Base-by-base conservation (phyloP, 495 filamentous ascomycete genomes). In the Xylaria flabelliformis region DNA sequence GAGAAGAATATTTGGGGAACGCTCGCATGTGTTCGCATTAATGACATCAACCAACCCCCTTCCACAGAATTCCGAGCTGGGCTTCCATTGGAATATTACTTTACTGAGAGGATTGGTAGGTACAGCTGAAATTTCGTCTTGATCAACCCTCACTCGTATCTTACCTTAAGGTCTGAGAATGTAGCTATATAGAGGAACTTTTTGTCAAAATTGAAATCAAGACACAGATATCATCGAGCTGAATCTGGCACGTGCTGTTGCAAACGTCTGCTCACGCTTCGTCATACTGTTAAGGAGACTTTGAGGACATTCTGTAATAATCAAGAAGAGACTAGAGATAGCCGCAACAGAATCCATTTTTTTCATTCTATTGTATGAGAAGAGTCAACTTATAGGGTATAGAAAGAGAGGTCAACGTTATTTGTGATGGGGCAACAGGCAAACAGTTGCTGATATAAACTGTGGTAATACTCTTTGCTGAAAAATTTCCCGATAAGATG, bases 11-110 rank as follows among this genome's bases (percentile, higher is more conserved):
- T 72, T 65, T 4, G 64, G 59, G 29, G 77, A 10, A 44, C 72
- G 64, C n/a, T 79, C 34, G 64, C 76, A 80, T 46, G 76, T 80
- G 9, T 71, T 72, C 29, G 71, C 75, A 62, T 80, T 76, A 56
- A 78, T 65, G 58, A 78, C 69, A 32, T 76, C 72, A 26, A 78
- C 61, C 39, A 76, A n/a, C n/a, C n/a, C n/a, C 79, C 34, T 77
- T 63, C 21, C 71, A 69, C 32, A 78, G 63, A 12, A 80, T 67
- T 53, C 78, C 75, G 29, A 36, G 32, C 5, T 19, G 24, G 59
- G 2, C 59, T 12, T 7, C 12, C 1, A 41, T 41, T 41, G 10
- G 12, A 41, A 41, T 41, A 7, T 9, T 41, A 12, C 39, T 7
- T 41, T 41, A 12, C 39, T 10, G 9, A 41, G 39, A 10, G 39